These are phyloP conservation scores for Daedaleopsis nitida DNA, from an alignment of 768 basidiomycete species.

Conservation along the genomic window DNA sequence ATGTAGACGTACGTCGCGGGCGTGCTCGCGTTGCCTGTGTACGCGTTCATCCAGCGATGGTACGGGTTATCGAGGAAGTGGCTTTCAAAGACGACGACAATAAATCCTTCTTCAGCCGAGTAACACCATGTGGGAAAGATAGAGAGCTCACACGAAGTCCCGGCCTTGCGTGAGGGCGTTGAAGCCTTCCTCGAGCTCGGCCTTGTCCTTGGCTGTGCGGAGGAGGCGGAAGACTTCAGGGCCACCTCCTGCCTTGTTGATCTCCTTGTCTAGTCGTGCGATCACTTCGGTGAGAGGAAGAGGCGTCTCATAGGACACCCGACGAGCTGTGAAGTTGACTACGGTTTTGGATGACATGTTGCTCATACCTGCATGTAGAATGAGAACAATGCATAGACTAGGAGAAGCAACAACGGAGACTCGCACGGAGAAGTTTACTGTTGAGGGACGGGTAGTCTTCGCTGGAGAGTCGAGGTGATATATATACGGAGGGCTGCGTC, in stretches of 20 bases:
- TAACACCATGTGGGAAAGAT: not conserved
- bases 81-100: not conserved
- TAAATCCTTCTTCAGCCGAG: not conserved
- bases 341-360: conserved; percentile 15
- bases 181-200: conserved; percentile 41
- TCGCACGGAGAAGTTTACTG: not conserved
- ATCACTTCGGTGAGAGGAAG: conserved; percentile 44
- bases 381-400: too few relatives aligned
- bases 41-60: conserved; percentile 16
- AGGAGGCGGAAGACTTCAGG: conserved; percentile 26
- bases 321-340: conserved; percentile 37
- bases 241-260: conserved; percentile 41
- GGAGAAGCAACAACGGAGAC: too few relatives aligned
- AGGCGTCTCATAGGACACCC: conserved; percentile 45
- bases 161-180: conserved; percentile 32
- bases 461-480: not conserved
- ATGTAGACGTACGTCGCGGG: conserved; percentile 41
- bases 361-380: not conserved
- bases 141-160: conserved; percentile 46
- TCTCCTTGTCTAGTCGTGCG: conserved; percentile 43
- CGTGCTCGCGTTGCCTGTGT: conserved; percentile 1
- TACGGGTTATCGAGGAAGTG: conserved; percentile 14
- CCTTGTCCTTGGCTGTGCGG: conserved; percentile 31
- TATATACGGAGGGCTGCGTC: not conserved
- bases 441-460: not conserved